Percentiles rank a stretch among this genome's conserved stretches.
phyloP scores from a whole-genome alignment of 768 basidiomycete genomes.

The Cystobasidium tubakii region DNA sequence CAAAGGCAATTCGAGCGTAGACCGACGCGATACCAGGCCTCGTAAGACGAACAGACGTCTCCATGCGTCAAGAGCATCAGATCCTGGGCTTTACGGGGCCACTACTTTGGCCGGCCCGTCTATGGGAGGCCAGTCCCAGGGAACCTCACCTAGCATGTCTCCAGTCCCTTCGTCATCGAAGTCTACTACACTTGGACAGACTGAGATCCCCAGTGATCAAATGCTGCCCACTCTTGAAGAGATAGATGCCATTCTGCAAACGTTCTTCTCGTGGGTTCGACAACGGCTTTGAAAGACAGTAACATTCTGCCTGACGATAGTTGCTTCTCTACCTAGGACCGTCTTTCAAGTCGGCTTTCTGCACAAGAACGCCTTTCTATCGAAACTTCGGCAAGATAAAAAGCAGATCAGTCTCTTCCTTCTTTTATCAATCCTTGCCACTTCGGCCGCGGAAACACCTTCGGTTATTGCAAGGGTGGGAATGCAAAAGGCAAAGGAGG shows the following conservation, averaged over 20 bases:
- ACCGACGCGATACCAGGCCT: neutral
- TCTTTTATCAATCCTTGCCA: neutral
- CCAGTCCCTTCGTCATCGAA: too few species aligned
- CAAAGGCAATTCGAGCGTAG: neutral
- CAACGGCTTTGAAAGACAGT: too few species aligned
- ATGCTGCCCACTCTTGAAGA: neutral
- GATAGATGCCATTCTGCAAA: neutral
- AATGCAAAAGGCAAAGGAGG: neutral
- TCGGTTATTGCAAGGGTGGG: neutral
- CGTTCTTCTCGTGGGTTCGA: neutral
- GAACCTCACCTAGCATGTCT: too few species aligned
- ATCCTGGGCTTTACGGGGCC: too few species aligned
- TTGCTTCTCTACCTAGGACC: neutral
- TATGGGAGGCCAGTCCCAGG: too few species aligned
- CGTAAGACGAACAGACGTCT: neutral
- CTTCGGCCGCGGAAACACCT: conserved; percentile 1
- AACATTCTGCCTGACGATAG: neutral
- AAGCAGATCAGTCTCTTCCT: conserved; percentile 13
- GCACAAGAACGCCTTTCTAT: neutral
- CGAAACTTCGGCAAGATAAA: neutral
- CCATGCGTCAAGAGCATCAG: too few species aligned
- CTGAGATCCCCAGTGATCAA: neutral
- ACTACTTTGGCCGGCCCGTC: too few species aligned
- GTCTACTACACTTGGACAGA: too few species aligned
- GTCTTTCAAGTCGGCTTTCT: neutral